These are phyloP conservation scores for Salvia hispanica DNA, from an alignment of 257 asterid genomes.

Conservation along the genomic window DNA sequence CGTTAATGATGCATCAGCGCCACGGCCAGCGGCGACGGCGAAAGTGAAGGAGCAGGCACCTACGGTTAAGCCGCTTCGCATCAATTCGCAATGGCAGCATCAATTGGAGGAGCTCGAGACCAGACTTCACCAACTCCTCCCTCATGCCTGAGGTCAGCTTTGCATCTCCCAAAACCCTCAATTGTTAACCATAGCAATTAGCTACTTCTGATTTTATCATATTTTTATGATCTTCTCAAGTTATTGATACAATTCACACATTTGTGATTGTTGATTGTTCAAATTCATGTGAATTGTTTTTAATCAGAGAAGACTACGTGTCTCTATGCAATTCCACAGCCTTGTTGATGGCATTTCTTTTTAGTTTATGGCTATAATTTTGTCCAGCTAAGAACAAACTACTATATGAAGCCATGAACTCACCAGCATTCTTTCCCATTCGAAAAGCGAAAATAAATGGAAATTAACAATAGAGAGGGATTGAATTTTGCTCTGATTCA, in stretches of 20 bases:
- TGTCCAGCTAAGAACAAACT: neutral
- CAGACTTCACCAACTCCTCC: slow-evolving; percentile 44
- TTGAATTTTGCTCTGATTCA: slow-evolving; percentile 14
- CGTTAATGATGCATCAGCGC: neutral
- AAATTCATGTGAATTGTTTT: too few relatives aligned
- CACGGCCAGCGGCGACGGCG: too few relatives aligned
- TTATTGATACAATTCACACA: too few relatives aligned
- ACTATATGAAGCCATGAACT: neutral
- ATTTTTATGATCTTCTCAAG: too few relatives aligned
- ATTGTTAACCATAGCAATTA: too few relatives aligned
- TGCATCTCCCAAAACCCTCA: neutral
- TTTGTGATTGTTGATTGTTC: too few relatives aligned
- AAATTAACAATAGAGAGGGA: slow-evolving; percentile 9
- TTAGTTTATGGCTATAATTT: too few relatives aligned
- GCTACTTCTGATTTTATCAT: too few relatives aligned
- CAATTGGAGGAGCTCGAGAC: slow-evolving; percentile 51
- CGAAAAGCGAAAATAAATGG: neutral
- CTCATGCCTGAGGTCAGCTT: neutral
- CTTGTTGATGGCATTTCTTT: too few relatives aligned
- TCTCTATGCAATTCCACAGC: too few relatives aligned
- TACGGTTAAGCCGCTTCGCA: slow-evolving; percentile 31
- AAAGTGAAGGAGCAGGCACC: neutral
- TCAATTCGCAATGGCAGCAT: slow-evolving; percentile 52
- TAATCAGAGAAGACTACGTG: too few relatives aligned
- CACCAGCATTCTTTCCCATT: neutral